Conservation (phyloP, 208 protist genomes). For the Angomonas deanei region DNA sequence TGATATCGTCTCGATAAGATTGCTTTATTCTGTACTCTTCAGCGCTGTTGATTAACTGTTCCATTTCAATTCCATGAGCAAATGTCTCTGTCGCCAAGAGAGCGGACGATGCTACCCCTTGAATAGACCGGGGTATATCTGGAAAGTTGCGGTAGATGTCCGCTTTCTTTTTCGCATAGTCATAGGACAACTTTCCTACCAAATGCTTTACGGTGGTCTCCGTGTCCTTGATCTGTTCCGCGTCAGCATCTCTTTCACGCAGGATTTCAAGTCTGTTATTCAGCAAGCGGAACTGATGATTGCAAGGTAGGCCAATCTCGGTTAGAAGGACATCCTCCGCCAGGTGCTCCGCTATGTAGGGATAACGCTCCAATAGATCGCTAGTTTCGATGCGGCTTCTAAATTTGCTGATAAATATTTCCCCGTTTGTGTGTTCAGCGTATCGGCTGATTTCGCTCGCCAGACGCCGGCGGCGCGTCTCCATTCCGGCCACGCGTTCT, state of each 20-base stretch:
- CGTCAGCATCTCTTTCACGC: background rate
- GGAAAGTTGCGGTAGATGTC: background rate
- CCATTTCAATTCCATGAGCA: background rate
- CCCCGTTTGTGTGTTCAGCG: conserved; percentile 11
- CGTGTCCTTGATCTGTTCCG: background rate
- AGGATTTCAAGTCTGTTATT: background rate
- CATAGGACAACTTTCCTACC: background rate
- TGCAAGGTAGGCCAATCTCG: background rate
- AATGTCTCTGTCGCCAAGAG: background rate
- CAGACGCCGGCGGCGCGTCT: conserved; percentile 15
- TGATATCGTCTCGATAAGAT: conserved; percentile 1
- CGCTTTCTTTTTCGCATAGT: background rate
- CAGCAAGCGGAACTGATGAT: background rate
- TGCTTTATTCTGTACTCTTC: background rate
- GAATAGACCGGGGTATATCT: background rate
- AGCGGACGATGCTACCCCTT: background rate
- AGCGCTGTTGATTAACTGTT: background rate
- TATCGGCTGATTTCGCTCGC: conserved; percentile 25
- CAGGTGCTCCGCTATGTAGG: conserved; percentile 18
- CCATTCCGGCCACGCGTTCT: background rate
- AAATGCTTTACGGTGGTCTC: background rate
- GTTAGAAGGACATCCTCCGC: background rate
- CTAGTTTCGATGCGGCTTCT: conserved; percentile 14
- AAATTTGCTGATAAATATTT: conserved; percentile 11
- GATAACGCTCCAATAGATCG: conserved; percentile 30